Evolutionary conservation across 2,329 filamentous ascomycete species (phyloP).

Genomic region (Fusarium sp.): DNA sequence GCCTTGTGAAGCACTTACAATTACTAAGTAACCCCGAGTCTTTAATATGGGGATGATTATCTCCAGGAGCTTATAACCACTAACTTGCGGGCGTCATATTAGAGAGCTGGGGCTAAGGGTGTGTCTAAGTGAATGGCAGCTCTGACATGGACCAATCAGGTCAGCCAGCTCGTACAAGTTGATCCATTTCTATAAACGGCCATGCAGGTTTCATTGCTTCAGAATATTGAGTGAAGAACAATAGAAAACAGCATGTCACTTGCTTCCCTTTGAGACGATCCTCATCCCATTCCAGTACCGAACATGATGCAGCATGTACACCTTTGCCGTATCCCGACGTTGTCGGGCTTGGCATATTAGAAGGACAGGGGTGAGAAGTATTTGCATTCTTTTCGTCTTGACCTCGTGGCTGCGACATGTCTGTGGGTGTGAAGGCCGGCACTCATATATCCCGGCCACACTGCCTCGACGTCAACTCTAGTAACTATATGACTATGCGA

Average conservation of each 20-base stretch:
- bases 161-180: background rate
- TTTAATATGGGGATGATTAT: background rate
- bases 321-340: background rate
- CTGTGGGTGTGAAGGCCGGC: background rate
- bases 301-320: background rate
- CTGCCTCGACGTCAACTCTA: background rate
- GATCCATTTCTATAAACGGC: background rate
- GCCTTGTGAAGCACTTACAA: constrained; percentile 5
- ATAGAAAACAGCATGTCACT: background rate
- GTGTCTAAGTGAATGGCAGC: background rate
- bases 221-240: background rate
- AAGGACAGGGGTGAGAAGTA: background rate
- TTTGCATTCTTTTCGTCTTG: background rate
- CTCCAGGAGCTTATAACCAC: background rate
- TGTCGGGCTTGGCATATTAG: background rate
- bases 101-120: background rate
- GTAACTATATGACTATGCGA: background rate
- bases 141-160: background rate
- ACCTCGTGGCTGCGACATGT: background rate
- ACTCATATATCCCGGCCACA: background rate
- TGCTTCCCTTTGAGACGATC: background rate
- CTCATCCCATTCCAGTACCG: background rate
- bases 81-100: background rate
- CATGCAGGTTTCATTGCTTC: background rate
- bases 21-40: background rate